Percentiles rank a stretch among this genome's conserved stretches.
Evolutionary conservation across 2,329 filamentous ascomycete genomes (phyloP).

Genomic region (Penicillium sumatraense): DNA sequence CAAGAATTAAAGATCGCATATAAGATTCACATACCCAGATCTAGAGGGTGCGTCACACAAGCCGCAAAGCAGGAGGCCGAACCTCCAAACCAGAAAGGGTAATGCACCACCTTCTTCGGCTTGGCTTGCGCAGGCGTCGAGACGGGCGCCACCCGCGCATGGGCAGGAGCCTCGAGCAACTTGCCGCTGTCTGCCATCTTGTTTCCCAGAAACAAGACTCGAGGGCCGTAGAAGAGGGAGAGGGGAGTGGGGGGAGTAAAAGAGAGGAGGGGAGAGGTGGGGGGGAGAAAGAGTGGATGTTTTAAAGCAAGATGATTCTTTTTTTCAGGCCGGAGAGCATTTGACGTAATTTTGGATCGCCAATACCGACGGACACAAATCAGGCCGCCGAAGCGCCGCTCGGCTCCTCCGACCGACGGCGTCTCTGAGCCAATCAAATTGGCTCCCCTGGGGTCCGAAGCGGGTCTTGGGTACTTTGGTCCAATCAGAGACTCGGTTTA

Average conservation of each 20-base stretch:
- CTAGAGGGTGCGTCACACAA: slow-evolving; percentile 88
- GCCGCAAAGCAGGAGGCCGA: slow-evolving; percentile 92
- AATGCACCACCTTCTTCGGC: slow-evolving; percentile 53
- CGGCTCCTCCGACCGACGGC: slow-evolving; percentile 21
- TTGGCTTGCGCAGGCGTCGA: slow-evolving; percentile 25
- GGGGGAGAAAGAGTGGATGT: slow-evolving; percentile 5
- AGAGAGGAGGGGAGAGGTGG: slow-evolving; percentile 9
- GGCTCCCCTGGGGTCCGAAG: not conserved
- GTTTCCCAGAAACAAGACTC: slow-evolving; percentile 25
- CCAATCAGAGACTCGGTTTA: slow-evolving; percentile 41
- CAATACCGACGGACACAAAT: slow-evolving; percentile 39
- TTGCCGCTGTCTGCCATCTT: slow-evolving; percentile 42
- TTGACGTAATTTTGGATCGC: slow-evolving; percentile 30
- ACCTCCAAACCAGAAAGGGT: slow-evolving; percentile 96
- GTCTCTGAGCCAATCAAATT: slow-evolving; percentile 7
- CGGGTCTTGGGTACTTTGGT: not conserved
- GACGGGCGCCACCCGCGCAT: slow-evolving; percentile 21
- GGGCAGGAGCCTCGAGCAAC: slow-evolving; percentile 33
- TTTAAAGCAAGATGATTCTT: slow-evolving; percentile 10
- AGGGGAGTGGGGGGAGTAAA: slow-evolving; percentile 13
- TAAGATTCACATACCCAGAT: slow-evolving; percentile 70
- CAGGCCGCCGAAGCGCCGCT: slow-evolving; percentile 36
- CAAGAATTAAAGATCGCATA: not conserved
- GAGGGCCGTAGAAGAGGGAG: slow-evolving; percentile 5
- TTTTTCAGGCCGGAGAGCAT: slow-evolving; percentile 15